Conservation (phyloP, 768 basidiomycete genomes). For the Coprinellus aureogranulatus region DNA sequence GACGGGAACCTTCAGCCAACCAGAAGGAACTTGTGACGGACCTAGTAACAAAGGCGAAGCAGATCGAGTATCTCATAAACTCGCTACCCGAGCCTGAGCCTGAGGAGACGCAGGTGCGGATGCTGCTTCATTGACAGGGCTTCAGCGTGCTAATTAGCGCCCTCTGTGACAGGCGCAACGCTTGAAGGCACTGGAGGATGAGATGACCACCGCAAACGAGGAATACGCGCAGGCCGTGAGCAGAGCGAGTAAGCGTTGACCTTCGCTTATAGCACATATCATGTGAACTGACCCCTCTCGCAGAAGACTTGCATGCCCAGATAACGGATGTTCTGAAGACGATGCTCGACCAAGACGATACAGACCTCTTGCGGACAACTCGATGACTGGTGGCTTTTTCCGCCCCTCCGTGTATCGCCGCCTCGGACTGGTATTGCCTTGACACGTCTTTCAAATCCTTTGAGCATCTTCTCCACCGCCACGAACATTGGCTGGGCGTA, state of each 20-base stretch:
- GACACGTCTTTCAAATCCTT: too few relatives aligned
- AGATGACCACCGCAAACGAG: conserved; percentile 69
- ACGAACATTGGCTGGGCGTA: too few relatives aligned
- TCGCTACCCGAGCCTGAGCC: conserved; percentile 76
- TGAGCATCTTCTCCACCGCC: too few relatives aligned
- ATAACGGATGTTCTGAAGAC: conserved; percentile 55
- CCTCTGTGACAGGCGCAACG: conserved; percentile 72
- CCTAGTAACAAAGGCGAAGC: conserved; percentile 82
- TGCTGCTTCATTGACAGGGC: not conserved
- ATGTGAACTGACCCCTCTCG: not conserved
- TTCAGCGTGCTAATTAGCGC: too few relatives aligned
- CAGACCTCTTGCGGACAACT: conserved; percentile 4
- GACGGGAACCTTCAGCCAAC: conserved; percentile 51
- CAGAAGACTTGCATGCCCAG: conserved; percentile 61
- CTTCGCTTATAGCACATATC: not conserved
- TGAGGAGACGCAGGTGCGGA: conserved; percentile 68
- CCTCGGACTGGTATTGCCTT: too few relatives aligned
- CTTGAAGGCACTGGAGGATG: conserved; percentile 62
- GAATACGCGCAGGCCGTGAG: conserved; percentile 73
- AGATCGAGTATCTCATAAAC: conserved; percentile 81
- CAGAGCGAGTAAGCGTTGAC: conserved; percentile 63
- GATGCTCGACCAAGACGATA: conserved; percentile 57
- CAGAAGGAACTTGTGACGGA: conserved; percentile 82
- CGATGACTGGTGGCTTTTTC: not conserved
- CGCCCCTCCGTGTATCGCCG: too few relatives aligned